Percentiles rank a stretch among this genome's conserved stretches.
Evolutionary conservation across 73 alveolate species (phyloP).

Genomic region (Paramecium pentaurelia): DNA sequence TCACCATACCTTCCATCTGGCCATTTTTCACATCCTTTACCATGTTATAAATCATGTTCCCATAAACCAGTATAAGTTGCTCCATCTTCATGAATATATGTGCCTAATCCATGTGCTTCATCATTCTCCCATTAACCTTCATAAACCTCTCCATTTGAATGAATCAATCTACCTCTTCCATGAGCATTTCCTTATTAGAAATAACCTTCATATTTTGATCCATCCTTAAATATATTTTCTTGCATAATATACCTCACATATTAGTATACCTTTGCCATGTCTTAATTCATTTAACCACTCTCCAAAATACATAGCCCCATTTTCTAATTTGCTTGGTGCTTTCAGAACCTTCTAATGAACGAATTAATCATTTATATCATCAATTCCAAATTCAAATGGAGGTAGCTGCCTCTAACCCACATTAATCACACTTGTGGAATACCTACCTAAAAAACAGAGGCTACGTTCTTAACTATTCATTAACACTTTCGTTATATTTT

Average conservation of each 20-base stretch:
- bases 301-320: slow-evolving; percentile 65
- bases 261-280: slow-evolving; percentile 61
- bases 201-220: slow-evolving; percentile 68
- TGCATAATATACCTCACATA: slow-evolving; percentile 15
- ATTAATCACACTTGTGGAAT: slow-evolving; percentile 33
- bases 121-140: slow-evolving; percentile 65
- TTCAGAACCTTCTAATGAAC: slow-evolving; percentile 28
- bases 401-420: neutral
- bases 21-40: slow-evolving; percentile 75
- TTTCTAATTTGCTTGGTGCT: slow-evolving; percentile 63
- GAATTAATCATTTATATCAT: slow-evolving; percentile 44
- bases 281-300: slow-evolving; percentile 60
- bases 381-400: slow-evolving; percentile 43
- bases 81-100: slow-evolving; percentile 63
- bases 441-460: neutral
- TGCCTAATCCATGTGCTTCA: slow-evolving; percentile 65
- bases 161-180: slow-evolving; percentile 67
- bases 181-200: slow-evolving; percentile 54
- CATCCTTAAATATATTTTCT: slow-evolving; percentile 41
- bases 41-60: slow-evolving; percentile 63
- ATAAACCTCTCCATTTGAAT: slow-evolving; percentile 68
- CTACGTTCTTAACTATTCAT: slow-evolving; percentile 50
- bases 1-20: slow-evolving; percentile 64
- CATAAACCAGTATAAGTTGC: slow-evolving; percentile 68
- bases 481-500: slow-evolving; percentile 48